Conservation (phyloP, 176 grass and related monocot species). For the Olyra latifolia region DNA sequence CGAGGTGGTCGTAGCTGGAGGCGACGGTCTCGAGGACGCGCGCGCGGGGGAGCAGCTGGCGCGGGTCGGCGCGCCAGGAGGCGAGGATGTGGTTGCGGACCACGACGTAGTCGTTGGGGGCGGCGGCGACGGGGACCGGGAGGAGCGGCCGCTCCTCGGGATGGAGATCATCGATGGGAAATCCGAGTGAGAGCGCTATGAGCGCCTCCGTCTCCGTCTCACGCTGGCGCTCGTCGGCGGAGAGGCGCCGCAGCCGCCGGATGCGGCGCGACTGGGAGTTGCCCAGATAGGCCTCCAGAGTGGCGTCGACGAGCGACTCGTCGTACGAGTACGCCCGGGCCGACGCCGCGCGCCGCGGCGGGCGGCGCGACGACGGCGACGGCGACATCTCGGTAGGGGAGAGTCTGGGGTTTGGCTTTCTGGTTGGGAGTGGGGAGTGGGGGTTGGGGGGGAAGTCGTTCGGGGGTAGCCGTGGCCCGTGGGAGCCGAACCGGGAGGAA, state of each 20-base stretch:
- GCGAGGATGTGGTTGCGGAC: slow-evolving; percentile 95
- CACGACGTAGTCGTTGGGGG: slow-evolving; percentile 87
- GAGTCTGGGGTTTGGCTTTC: not conserved
- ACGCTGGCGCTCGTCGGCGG: slow-evolving; percentile 66
- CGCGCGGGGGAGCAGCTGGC: slow-evolving; percentile 51
- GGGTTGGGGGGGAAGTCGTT: no score
- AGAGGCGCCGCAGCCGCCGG: slow-evolving; percentile 53
- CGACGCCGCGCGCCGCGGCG: slow-evolving; percentile 38
- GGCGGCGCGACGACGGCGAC: slow-evolving; percentile 20
- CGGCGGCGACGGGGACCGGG: slow-evolving; percentile 21
- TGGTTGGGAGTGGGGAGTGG: not conserved
- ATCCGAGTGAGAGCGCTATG: slow-evolving; percentile 76
- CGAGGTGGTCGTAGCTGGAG: slow-evolving; percentile 69
- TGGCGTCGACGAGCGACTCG: slow-evolving; percentile 66
- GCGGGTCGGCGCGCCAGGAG: slow-evolving; percentile 77
- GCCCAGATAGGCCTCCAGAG: slow-evolving; percentile 65
- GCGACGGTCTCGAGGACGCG: slow-evolving; percentile 72
- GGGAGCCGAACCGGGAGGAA: not conserved
- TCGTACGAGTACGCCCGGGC: slow-evolving; percentile 57
- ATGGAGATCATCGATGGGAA: slow-evolving; percentile 78
- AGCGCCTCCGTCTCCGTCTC: slow-evolving; percentile 94
- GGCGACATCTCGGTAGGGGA: slow-evolving; percentile 1
- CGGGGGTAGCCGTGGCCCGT: no score
- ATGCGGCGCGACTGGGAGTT: slow-evolving; percentile 39
- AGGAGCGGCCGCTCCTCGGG: slow-evolving; percentile 55